phyloP scores from a whole-genome alignment of 176 grass and related monocot genomes.

The Oryza glumipatula region DNA sequence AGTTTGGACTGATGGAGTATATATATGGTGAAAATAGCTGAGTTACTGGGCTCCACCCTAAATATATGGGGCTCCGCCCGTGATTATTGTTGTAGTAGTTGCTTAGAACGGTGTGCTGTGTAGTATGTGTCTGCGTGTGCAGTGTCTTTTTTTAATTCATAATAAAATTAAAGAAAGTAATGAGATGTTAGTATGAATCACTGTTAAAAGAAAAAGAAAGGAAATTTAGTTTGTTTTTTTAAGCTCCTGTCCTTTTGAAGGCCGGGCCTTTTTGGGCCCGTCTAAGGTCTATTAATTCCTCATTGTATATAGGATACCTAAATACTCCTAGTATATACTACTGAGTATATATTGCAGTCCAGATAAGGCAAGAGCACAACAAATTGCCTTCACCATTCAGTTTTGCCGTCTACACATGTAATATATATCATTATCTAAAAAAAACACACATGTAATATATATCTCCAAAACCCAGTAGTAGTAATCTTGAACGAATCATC shows the following conservation, averaged over 20 bases:
- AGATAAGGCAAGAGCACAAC: background rate
- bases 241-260: background rate
- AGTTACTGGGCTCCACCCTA: no score
- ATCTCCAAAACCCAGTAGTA: conserved; percentile 29
- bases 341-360: background rate
- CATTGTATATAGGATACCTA: background rate
- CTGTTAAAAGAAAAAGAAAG: background rate
- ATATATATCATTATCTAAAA: no score
- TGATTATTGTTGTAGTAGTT: no score
- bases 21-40: no score
- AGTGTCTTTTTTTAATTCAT: no score
- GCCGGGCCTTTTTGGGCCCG: background rate
- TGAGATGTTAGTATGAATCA: background rate
- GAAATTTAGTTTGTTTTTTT: background rate
- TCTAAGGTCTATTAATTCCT: background rate
- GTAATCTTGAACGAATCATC: conserved; percentile 12
- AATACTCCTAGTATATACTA: background rate
- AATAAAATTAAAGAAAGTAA: no score
- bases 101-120: no score
- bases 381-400: background rate
- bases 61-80: no score
- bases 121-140: no score
- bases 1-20: no score
- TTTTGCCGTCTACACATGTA: background rate
- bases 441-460: background rate